phyloP scores from a whole-genome alignment of 2,329 filamentous ascomycete genomes.

The Corinectria fuckeliana region DNA sequence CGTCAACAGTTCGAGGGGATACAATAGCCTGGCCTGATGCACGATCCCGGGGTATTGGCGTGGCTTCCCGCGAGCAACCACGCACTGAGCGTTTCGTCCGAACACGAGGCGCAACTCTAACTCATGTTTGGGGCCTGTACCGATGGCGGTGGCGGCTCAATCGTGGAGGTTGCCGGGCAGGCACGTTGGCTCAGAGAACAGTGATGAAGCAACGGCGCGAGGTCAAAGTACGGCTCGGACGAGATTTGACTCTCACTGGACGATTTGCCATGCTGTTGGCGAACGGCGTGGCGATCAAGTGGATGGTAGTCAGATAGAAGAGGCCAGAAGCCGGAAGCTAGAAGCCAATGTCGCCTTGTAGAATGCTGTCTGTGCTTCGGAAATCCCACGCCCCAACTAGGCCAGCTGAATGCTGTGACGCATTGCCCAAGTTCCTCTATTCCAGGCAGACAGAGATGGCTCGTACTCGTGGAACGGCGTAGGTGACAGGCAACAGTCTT shows the following conservation, averaged over 20 bases:
- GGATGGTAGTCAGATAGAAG: neutral
- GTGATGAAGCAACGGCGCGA: slow-evolving; percentile 3
- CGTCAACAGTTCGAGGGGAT: neutral
- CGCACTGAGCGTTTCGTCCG: slow-evolving; percentile 15
- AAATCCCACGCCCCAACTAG: neutral
- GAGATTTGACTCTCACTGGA: neutral
- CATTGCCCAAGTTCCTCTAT: slow-evolving; percentile 3
- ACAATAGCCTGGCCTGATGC: slow-evolving; percentile 12
- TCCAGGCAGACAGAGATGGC: slow-evolving; percentile 19
- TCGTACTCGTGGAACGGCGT: slow-evolving; percentile 30
- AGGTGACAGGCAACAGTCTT: slow-evolving; percentile 21
- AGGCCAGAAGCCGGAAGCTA: neutral
- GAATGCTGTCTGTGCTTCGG: neutral
- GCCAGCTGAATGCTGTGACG: slow-evolving; percentile 7
- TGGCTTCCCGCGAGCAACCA: slow-evolving; percentile 20
- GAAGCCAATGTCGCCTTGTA: neutral
- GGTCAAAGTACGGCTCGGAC: neutral
- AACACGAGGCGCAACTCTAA: slow-evolving; percentile 30
- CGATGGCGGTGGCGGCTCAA: slow-evolving; percentile 12
- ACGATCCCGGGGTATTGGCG: slow-evolving; percentile 18
- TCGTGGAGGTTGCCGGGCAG: slow-evolving; percentile 16
- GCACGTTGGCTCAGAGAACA: slow-evolving; percentile 10
- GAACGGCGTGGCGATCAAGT: slow-evolving; percentile 1
- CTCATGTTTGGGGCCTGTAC: slow-evolving; percentile 14
- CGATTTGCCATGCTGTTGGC: neutral